phyloP scores from a whole-genome alignment of 306 rosid species.

The Dalbergia cultrata region DNA sequence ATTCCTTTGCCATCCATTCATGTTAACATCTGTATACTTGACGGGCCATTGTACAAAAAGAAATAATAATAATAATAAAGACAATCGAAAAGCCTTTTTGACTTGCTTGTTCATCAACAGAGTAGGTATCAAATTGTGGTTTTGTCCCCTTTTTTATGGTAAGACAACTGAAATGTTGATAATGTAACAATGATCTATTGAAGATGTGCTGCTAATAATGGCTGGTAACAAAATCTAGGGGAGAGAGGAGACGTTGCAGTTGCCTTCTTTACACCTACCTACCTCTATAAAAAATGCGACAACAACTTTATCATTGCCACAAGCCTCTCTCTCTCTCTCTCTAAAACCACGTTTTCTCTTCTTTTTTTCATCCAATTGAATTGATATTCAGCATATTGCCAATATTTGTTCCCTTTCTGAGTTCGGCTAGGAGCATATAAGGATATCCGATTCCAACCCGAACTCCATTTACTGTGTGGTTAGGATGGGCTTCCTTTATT shows the following conservation, averaged over 20 bases:
- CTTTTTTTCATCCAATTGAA: neutral
- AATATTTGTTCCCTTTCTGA: neutral
- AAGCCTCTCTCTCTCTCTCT: neutral
- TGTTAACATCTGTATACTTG: slow-evolving; percentile 34
- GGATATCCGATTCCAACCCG: neutral
- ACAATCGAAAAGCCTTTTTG: too few relatives aligned
- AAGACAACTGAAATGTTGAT: slow-evolving; percentile 29
- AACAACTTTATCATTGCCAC: too few relatives aligned
- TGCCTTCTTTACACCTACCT: neutral
- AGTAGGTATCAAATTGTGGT: neutral
- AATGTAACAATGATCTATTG: slow-evolving; percentile 12
- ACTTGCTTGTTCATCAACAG: slow-evolving; percentile 21
- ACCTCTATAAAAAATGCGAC: neutral
- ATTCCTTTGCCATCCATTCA: slow-evolving; percentile 15
- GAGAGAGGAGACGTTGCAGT: neutral
- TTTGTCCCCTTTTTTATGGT: slow-evolving; percentile 10
- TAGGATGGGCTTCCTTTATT: slow-evolving; percentile 1
- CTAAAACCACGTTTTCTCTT: neutral
- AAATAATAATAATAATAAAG: neutral
- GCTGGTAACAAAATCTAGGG: neutral
- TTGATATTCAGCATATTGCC: neutral
- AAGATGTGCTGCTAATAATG: slow-evolving; percentile 22
- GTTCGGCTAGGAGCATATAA: neutral
- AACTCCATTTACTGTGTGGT: neutral
- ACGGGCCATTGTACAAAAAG: neutral